Evolutionary conservation across 2,329 filamentous ascomycete species (phyloP).

Genomic region (Penicillium griseofulvum): DNA sequence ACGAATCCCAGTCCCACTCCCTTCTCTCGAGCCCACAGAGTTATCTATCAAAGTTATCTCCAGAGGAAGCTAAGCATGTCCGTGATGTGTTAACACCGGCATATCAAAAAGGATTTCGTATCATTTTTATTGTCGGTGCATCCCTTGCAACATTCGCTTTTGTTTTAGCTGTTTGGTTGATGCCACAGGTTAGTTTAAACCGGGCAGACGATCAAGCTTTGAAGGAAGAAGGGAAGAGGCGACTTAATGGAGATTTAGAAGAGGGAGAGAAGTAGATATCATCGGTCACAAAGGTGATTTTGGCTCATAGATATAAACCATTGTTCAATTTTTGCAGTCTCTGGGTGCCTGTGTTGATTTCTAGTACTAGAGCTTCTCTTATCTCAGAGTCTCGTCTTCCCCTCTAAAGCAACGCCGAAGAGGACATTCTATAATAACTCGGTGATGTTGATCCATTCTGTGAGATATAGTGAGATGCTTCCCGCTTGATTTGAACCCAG

Average conservation of each 20-base stretch:
- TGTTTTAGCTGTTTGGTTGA: slow-evolving; percentile 33
- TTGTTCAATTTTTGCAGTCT: neutral
- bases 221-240: slow-evolving; percentile 29
- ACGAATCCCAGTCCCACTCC: slow-evolving; percentile 18
- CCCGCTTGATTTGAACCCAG: too few relatives aligned
- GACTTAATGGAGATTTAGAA: slow-evolving; percentile 16
- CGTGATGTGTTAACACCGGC: slow-evolving; percentile 33
- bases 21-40: slow-evolving; percentile 33
- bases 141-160: slow-evolving; percentile 37
- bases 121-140: slow-evolving; percentile 42
- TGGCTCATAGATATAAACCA: neutral
- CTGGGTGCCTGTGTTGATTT: too few relatives aligned
- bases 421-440: too few relatives aligned
- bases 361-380: too few relatives aligned
- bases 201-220: slow-evolving; percentile 30
- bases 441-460: too few relatives aligned
- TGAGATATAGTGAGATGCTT: too few relatives aligned
- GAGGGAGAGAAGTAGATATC: slow-evolving; percentile 4
- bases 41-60: slow-evolving; percentile 29
- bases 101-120: slow-evolving; percentile 40
- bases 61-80: slow-evolving; percentile 23
- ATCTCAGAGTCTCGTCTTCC: too few relatives aligned
- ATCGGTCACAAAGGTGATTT: neutral
- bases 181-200: slow-evolving; percentile 38
- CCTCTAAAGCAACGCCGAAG: too few relatives aligned